These are phyloP conservation scores for Keithomyces neogunnii DNA, from an alignment of 2,329 filamentous ascomycete species.

Conservation along the genomic window DNA sequence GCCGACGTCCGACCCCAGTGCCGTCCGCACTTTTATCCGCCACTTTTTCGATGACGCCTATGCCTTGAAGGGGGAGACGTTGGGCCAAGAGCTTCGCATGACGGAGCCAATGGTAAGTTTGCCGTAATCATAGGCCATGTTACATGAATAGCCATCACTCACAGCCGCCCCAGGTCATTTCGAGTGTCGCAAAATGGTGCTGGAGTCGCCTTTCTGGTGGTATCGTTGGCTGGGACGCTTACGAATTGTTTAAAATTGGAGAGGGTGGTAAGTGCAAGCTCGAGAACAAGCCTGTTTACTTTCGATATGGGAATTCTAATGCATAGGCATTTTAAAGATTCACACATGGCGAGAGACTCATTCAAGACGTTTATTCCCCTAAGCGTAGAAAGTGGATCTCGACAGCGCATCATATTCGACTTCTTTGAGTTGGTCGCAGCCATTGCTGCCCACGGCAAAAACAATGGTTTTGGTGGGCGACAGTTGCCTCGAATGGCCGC, in stretches of 20 bases:
- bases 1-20: conserved; percentile 84
- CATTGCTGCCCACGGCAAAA: conserved; percentile 86
- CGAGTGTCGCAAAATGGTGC: conserved; percentile 95
- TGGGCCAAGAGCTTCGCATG: conserved; percentile 82
- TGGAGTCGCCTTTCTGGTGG: conserved; percentile 89
- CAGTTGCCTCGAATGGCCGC: conserved; percentile 93
- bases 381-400: conserved; percentile 78
- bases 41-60: conserved; percentile 76
- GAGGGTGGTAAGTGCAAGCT: conserved; percentile 62
- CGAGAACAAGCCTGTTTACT: conserved; percentile 6
- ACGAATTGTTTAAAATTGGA: conserved; percentile 90
- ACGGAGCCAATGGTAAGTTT: conserved; percentile 80
- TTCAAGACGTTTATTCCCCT: conserved; percentile 96
- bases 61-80: conserved; percentile 56
- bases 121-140: not conserved
- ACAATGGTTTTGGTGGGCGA: conserved; percentile 83
- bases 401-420: conserved; percentile 84
- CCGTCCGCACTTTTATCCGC: conserved; percentile 83
- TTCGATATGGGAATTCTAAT: not conserved
- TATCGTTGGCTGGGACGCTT: conserved; percentile 93
- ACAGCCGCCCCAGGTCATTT: conserved; percentile 58
- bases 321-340: conserved; percentile 50
- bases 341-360: conserved; percentile 80
- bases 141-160: not conserved
- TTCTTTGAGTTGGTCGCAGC: conserved; percentile 93